Base-by-base conservation (phyloP, 768 basidiomycete species). In the Gloeophyllum trabeum region DNA sequence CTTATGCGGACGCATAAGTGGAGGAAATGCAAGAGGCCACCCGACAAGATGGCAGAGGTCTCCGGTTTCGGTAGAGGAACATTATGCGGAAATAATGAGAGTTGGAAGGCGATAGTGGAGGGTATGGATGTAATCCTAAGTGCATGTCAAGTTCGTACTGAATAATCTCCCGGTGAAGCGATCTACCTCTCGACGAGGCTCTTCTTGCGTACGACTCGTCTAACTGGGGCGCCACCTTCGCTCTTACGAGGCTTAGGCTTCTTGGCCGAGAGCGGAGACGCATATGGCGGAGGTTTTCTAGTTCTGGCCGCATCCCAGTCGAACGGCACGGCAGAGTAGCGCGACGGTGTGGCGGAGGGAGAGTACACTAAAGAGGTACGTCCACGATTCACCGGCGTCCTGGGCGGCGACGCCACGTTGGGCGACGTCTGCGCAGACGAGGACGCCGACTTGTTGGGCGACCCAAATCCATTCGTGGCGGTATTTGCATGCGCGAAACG, bases 251-350 rank as follows among this genome's bases (percentile, higher is more conserved):
- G 40, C 32, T 40, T 69, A 32, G 62, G 61, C 55, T 70, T 75
- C 40, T 54, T 66, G 40, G 62, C 61, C n/a, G n/a, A n/a, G 5
- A 68, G 54, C 2, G 83, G 83, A 0, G 79, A 77, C 2, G 65
- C 67, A 66, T 82, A 90, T 3, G 87, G 87, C 3, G 87, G 75
- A 3, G 83, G 79, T 46, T 68, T 69, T 39, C 73, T 66, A 1
- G 75, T 69, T n/a, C 81, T 69, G 10, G 79, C 88, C 0, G 88
- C 87, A 23, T 84, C 81, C 88, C 88, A 90, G 62, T 91, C 87
- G 52, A 91, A 91, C 1, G 87, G 82, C 6, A 70, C 59, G 5
- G 81, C 80, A 1, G 82, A 79, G 4, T 86, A 85, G 37, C 83
- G 67, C 3, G 87, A 89, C 3, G 83, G 78, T 0, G 81, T 78